Percentiles rank a stretch among this genome's conserved stretches.
phyloP scores from a whole-genome alignment of 2,329 filamentous ascomycete genomes.

The Dactylonectria estremocensis region DNA sequence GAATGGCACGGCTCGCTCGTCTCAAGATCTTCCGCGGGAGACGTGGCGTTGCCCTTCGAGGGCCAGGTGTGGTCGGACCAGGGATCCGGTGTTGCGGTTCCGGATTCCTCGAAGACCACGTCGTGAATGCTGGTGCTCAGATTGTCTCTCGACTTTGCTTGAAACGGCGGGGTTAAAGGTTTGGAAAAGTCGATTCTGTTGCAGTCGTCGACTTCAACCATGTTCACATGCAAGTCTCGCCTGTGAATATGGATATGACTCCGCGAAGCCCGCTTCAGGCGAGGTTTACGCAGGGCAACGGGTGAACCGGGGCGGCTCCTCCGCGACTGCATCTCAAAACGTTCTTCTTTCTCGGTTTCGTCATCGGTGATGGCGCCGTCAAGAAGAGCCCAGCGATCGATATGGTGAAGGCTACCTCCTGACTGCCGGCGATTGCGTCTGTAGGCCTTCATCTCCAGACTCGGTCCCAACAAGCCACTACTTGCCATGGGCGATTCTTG shows the following conservation, averaged over 20 bases:
- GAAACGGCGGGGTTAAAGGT: conserved; percentile 47
- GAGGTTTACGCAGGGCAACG: conserved; percentile 55
- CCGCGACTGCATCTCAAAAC: conserved; percentile 58
- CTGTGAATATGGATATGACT: conserved; percentile 55
- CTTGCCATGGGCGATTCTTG: conserved; percentile 35
- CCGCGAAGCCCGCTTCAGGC: conserved; percentile 59
- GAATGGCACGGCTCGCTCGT: conserved; percentile 53
- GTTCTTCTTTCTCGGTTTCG: conserved; percentile 62
- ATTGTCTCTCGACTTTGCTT: not conserved
- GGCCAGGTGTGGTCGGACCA: conserved; percentile 26
- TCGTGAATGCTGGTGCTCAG: conserved; percentile 8
- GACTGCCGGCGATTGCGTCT: conserved; percentile 65
- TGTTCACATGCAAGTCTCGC: conserved; percentile 35
- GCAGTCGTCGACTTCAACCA: conserved; percentile 35
- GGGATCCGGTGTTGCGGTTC: conserved; percentile 31
- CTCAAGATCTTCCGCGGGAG: conserved; percentile 51
- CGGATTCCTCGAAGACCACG: conserved; percentile 21
- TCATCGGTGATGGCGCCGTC: conserved; percentile 61
- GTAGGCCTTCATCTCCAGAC: conserved; percentile 49
- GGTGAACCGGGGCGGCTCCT: conserved; percentile 46
- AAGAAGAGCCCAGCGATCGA: conserved; percentile 54
- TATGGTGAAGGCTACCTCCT: conserved; percentile 62
- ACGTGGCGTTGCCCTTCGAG: conserved; percentile 34
- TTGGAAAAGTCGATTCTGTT: conserved; percentile 57
- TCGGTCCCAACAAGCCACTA: conserved; percentile 37